Conservation (phyloP, 1,284 basidiomycete genomes). For the Neolentinus lepideus region DNA sequence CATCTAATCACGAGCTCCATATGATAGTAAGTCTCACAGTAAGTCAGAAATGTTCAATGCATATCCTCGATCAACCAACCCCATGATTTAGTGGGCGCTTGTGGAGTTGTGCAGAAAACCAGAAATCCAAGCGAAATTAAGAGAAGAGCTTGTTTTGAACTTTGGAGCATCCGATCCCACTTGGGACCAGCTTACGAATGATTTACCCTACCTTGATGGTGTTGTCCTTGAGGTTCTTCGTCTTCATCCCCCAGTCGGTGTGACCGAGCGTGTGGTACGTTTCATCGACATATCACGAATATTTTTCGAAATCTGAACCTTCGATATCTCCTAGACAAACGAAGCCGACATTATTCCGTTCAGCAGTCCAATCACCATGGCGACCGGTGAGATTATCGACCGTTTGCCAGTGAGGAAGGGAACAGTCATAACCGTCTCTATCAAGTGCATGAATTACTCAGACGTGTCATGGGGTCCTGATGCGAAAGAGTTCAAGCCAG, state of each 20-base stretch:
- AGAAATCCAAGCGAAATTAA: constrained; percentile 30
- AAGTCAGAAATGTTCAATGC: neutral
- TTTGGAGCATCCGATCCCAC: constrained; percentile 21
- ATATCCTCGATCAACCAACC: neutral
- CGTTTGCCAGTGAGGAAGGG: constrained; percentile 39
- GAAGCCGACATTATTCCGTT: constrained; percentile 47
- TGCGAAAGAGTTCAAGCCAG: constrained; percentile 19
- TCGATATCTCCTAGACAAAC: neutral
- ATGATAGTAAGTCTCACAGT: constrained; percentile 1
- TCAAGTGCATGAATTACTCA: constrained; percentile 37
- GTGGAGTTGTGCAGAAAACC: constrained; percentile 24
- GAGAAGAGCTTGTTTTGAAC: constrained; percentile 28
- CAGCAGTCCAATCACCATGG: constrained; percentile 29
- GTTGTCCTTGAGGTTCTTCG: constrained; percentile 23
- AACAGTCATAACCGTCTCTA: constrained; percentile 30
- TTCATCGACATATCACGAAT: neutral
- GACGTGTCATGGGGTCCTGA: constrained; percentile 36
- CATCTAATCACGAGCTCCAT: neutral
- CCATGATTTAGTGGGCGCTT: constrained; percentile 19
- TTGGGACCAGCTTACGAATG: constrained; percentile 24
- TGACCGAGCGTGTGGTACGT: constrained; percentile 14
- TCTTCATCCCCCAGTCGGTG: constrained; percentile 15
- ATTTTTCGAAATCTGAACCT: neutral
- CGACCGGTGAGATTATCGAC: constrained; percentile 28
- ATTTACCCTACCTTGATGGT: constrained; percentile 27